Evolutionary conservation across 1,284 basidiomycete species (phyloP).

Genomic region (Trametes pubescens): DNA sequence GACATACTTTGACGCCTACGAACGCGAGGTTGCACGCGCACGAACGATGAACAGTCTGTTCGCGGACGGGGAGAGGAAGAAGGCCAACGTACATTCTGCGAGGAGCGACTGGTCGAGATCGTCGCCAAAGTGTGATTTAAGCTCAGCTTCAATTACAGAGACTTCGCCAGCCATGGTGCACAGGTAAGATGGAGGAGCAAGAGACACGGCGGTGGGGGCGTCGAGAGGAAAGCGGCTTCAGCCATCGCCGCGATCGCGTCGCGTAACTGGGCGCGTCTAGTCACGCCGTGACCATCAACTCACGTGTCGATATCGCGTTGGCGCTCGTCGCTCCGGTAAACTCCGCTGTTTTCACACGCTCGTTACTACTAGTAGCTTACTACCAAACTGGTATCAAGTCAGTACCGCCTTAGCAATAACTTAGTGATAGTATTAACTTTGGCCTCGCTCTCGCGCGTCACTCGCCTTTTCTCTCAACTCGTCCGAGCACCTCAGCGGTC

Average conservation of each 20-base stretch:
- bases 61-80: neutral
- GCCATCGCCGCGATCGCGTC: slow-evolving; percentile 8
- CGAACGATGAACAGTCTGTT: neutral
- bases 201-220: neutral
- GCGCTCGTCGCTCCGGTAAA: no score
- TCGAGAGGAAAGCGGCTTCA: neutral
- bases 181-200: no score
- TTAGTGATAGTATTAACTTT: no score
- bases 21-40: neutral
- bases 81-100: slow-evolving; percentile 30
- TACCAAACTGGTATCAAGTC: no score
- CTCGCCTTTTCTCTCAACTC: no score
- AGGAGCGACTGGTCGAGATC: slow-evolving; percentile 29
- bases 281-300: slow-evolving; percentile 11
- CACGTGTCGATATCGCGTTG: no score
- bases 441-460: no score
- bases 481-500: no score
- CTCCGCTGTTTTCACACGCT: no score
- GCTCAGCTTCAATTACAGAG: slow-evolving; percentile 15
- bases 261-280: slow-evolving; percentile 11
- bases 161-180: slow-evolving; percentile 12
- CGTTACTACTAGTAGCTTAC: no score
- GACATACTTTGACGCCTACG: slow-evolving; percentile 72
- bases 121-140: slow-evolving; percentile 27
- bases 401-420: no score